phyloP scores from a whole-genome alignment of 768 basidiomycete species.

The Mycena vitilis region DNA sequence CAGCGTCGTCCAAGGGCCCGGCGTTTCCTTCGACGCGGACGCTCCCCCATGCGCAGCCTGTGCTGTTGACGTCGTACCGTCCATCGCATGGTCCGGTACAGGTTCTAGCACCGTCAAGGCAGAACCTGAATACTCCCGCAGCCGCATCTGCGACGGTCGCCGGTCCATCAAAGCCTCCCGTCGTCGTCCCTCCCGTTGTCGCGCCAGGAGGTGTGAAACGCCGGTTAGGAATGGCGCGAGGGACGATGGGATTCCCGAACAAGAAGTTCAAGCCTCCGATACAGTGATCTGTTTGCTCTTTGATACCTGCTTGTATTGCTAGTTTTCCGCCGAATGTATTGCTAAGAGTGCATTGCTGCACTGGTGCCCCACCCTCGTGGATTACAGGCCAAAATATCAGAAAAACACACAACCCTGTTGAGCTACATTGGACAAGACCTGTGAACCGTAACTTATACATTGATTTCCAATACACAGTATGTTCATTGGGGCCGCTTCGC shows the following conservation, averaged over 20 bases:
- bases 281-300: neutral
- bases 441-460: conserved; percentile 23
- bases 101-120: conserved; percentile 5
- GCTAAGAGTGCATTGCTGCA: neutral
- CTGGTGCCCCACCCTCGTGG: too few species aligned
- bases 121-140: conserved; percentile 8
- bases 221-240: conserved; percentile 72
- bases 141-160: conserved; percentile 4
- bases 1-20: neutral
- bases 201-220: conserved; percentile 56
- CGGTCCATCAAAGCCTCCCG: conserved; percentile 3
- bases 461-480: conserved; percentile 8
- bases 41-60: neutral
- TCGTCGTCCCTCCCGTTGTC: conserved; percentile 3
- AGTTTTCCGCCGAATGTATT: neutral
- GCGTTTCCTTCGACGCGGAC: conserved; percentile 2
- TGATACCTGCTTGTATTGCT: conserved; percentile 4
- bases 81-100: conserved; percentile 2
- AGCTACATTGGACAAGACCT: conserved; percentile 21
- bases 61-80: neutral
- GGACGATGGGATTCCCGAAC: conserved; percentile 64
- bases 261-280: conserved; percentile 77
- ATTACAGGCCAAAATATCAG: too few species aligned
- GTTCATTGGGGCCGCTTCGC: conserved; percentile 10
- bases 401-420: neutral